These are phyloP conservation scores for Mycena haematopus DNA, from an alignment of 768 basidiomycete species.

Conservation along the genomic window DNA sequence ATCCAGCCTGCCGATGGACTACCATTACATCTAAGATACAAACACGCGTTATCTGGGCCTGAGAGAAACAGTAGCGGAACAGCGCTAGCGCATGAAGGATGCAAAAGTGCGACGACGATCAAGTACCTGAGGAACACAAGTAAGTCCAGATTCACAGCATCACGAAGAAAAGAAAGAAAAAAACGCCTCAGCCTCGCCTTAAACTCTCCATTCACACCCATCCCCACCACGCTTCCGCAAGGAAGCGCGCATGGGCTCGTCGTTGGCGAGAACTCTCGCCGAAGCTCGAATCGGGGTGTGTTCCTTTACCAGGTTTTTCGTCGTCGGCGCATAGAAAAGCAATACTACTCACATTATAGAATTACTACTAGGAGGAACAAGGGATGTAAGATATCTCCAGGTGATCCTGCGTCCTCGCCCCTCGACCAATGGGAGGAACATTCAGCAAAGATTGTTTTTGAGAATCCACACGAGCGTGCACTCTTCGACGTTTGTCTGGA, in stretches of 20 bases:
- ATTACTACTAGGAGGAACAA: conserved; percentile 23
- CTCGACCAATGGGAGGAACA: conserved; percentile 90
- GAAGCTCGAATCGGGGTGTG: conserved; percentile 62
- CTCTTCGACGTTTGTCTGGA: conserved; percentile 93
- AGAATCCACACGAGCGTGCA: conserved; percentile 53
- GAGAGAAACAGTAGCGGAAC: no score
- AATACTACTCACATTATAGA: conserved; percentile 39
- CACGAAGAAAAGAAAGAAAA: background rate
- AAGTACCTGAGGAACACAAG: background rate
- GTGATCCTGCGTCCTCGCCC: conserved; percentile 91
- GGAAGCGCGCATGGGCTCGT: conserved; percentile 39
- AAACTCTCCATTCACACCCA: conserved; percentile 78
- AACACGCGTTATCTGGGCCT: no score
- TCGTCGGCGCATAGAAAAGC: conserved; percentile 57
- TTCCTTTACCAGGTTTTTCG: conserved; percentile 91
- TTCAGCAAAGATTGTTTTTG: conserved; percentile 95
- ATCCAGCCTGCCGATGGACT: no score
- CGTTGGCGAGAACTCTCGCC: conserved; percentile 41
- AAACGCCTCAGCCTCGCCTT: conserved; percentile 88
- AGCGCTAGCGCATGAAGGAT: no score
- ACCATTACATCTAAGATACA: no score
- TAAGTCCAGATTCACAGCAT: background rate
- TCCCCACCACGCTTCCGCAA: conserved; percentile 39
- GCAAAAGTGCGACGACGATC: no score
- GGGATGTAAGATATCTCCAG: conserved; percentile 77